Conservation (phyloP, 139 green algal species). For the Auxenochlorella protothecoides region DNA sequence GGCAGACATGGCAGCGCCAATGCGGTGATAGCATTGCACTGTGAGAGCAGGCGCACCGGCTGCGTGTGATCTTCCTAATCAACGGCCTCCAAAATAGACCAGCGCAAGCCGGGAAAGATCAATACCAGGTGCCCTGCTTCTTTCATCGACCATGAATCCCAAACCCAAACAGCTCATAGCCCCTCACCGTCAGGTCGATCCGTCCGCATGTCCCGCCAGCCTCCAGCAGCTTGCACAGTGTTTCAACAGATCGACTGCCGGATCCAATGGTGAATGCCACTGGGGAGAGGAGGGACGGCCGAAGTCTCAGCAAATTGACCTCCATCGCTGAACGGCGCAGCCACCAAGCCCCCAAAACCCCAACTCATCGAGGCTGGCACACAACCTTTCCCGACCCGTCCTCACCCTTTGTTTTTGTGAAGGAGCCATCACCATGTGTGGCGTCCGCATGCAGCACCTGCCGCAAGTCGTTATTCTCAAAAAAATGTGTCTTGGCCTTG, state of each 20-base stretch:
- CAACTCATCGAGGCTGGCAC: neutral
- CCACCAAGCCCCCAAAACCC: neutral
- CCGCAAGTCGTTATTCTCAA: conserved; percentile 19
- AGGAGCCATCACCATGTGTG: neutral
- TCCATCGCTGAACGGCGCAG: neutral
- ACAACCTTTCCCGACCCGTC: neutral
- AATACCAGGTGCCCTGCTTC: neutral
- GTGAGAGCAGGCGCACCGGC: neutral
- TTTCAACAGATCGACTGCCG: conserved; percentile 67
- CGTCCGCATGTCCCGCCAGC: conserved; percentile 48
- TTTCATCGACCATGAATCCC: neutral
- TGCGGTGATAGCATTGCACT: neutral
- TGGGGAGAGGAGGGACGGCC: conserved; percentile 4
- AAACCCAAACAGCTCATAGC: neutral
- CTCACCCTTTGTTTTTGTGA: conserved; percentile 28
- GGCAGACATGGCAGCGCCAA: neutral
- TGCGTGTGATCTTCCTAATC: neutral
- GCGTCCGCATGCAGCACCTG: conserved; percentile 17
- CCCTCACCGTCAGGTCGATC: conserved; percentile 64
- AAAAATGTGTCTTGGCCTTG: conserved; percentile 22
- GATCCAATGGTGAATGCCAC: conserved; percentile 73
- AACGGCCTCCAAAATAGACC: too few species aligned
- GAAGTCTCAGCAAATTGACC: neutral
- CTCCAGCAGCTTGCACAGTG: conserved; percentile 50
- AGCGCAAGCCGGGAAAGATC: neutral